These are phyloP conservation scores for Pisolithus microcarpus DNA, from an alignment of 768 basidiomycete genomes.

Conservation along the genomic window DNA sequence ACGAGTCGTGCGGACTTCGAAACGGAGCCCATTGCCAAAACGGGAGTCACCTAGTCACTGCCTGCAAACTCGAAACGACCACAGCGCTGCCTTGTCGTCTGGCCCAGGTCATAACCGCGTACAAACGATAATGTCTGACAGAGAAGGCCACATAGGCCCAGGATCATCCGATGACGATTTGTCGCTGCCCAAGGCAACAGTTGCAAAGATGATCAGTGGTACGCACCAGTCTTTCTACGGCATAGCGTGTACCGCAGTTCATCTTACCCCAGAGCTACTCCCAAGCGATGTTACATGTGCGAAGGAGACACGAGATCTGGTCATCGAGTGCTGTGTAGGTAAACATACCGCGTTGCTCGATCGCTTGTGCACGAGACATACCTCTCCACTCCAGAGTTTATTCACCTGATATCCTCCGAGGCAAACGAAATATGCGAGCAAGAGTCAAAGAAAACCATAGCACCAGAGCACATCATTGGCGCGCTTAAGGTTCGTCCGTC, in stretches of 20 bases:
- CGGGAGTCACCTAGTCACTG: slow-evolving; percentile 7
- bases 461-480: slow-evolving; percentile 91
- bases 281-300: slow-evolving; percentile 83
- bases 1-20: slow-evolving; percentile 32
- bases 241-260: slow-evolving; percentile 4
- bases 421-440: slow-evolving; percentile 98
- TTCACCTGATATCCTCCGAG: slow-evolving; percentile 93
- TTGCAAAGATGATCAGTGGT: slow-evolving; percentile 96
- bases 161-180: slow-evolving; percentile 84
- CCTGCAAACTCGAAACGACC: not conserved
- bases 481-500: slow-evolving; percentile 69
- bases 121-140: slow-evolving; percentile 69
- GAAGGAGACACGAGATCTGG: slow-evolving; percentile 94
- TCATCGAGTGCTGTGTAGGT: slow-evolving; percentile 99
- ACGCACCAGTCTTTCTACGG: slow-evolving; percentile 7
- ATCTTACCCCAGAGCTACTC: slow-evolving; percentile 60
- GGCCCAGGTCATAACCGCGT: too few relatives aligned
- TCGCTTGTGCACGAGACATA: slow-evolving; percentile 11
- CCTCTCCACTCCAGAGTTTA: slow-evolving; percentile 65
- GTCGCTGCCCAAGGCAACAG: slow-evolving; percentile 93
- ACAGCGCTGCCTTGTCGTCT: too few relatives aligned
- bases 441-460: slow-evolving; percentile 97
- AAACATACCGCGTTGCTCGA: slow-evolving; percentile 34
- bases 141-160: slow-evolving; percentile 65
- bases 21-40: slow-evolving; percentile 17